Base-by-base conservation (phyloP, 106 monocot species). In the Narthecium ossifragum region DNA sequence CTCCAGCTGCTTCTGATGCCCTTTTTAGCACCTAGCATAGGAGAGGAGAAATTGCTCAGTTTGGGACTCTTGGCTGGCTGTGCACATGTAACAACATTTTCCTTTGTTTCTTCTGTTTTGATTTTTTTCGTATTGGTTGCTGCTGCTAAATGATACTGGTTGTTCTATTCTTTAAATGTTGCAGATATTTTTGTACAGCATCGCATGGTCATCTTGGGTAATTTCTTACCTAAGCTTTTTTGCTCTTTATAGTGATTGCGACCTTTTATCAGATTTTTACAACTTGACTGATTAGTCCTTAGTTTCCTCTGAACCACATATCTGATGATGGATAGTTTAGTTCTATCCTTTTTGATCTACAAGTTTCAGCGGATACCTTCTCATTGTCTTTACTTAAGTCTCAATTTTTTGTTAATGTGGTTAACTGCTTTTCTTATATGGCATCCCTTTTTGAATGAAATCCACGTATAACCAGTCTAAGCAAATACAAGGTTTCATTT, bases 151-250 rank as follows among this genome's bases (percentile, higher is more conserved):
- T n/a, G n/a, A n/a, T n/a, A n/a, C n/a, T n/a, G n/a, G n/a, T 49
- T 20, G 21, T 38, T 15, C 59, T 26, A n/a, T 67, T 55, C 37
- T 64, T 31, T 36, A 23, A 58, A 49, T 68, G 17, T 46, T 78
- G 57, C 82, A 93, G 93, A 51, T 93, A 51, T 85, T 93, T 65
- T 60, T 85, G 26, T 82, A 80, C 39, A 85, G 93, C 65, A 67
- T 93, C 33, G 66, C 93, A 25, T 93, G 93, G 93, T 69, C 88
- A 21, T 79, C 74, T 26, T 93, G 93, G 93, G 92, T 93, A 87
- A 15, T 64, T 55, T 38, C 55, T 67, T 38, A 31, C 3, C 36
- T 39, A 51, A 30, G 6, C 46, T 46, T 64, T 26, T 46, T n/a
- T 31, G n/a, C 11, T 27, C 40, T 46, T 15, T 12, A 46, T 55